phyloP scores from a whole-genome alignment of 257 asterid species.

The Fraxinus cuspidata region DNA sequence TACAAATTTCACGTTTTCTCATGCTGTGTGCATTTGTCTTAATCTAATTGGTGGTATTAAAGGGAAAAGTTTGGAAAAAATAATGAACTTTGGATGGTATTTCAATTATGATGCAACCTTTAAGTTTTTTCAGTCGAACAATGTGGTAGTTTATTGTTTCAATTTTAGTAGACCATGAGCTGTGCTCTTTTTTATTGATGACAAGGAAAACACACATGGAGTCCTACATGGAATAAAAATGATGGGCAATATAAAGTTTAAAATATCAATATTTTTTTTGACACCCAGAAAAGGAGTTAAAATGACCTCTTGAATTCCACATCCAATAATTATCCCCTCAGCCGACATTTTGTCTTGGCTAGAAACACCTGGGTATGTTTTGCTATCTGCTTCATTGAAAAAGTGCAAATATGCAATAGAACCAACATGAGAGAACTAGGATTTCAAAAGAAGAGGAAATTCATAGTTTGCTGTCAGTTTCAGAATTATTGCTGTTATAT shows the following conservation, averaged over 20 bases:
- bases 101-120: neutral
- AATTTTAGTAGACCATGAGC: neutral
- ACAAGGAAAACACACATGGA: neutral
- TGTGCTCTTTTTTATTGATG: neutral
- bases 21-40: neutral
- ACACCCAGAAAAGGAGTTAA: neutral
- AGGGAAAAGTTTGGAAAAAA: neutral
- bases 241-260: neutral
- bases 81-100: neutral
- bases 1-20: conserved; percentile 1
- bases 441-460: neutral
- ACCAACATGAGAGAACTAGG: neutral
- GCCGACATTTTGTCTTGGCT: neutral
- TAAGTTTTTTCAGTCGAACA: neutral
- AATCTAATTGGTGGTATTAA: neutral
- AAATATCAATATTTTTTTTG: neutral
- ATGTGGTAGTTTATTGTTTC: neutral
- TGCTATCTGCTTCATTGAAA: neutral
- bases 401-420: neutral
- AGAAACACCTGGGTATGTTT: neutral
- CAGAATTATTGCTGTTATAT: neutral
- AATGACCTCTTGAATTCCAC: neutral
- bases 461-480: neutral
- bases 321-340: neutral
- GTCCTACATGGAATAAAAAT: neutral